Conservation (phyloP, 495 filamentous ascomycete genomes). For the Usnea hakonensis region DNA sequence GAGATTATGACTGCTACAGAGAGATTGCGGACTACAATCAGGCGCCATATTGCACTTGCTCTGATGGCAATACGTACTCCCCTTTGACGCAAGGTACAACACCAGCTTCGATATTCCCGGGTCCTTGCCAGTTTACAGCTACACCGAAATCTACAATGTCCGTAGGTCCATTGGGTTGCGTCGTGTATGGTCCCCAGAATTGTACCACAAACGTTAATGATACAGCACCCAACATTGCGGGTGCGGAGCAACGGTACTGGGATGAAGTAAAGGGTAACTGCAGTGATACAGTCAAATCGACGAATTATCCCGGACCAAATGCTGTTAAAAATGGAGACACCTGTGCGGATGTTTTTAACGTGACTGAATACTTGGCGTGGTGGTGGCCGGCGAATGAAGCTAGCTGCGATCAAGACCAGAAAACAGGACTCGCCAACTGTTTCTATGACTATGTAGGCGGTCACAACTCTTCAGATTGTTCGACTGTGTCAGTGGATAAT, state of each 20-base stretch:
- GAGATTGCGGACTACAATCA: neutral
- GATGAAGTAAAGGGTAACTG: neutral
- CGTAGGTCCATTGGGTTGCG: neutral
- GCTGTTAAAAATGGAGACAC: neutral
- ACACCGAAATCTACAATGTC: neutral
- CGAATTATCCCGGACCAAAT: neutral
- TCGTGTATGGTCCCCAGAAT: neutral
- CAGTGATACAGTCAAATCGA: neutral
- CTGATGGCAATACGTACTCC: neutral
- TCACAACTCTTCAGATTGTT: neutral
- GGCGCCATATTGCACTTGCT: neutral
- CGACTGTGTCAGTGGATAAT: neutral
- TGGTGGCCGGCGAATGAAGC: slow-evolving; percentile 2
- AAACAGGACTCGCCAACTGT: slow-evolving; percentile 11
- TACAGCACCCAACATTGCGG: neutral
- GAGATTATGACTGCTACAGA: too few relatives aligned
- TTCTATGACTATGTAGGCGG: slow-evolving; percentile 2
- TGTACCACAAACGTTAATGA: neutral
- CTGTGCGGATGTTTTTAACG: neutral
- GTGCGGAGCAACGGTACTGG: neutral
- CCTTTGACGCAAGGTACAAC: neutral
- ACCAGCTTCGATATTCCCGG: neutral
- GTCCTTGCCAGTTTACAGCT: neutral
- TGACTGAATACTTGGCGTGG: neutral
- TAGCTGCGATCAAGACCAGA: neutral